Conservation (phyloP, 1,139 yeast species). For the Yamadazyma atmosphaerica region DNA sequence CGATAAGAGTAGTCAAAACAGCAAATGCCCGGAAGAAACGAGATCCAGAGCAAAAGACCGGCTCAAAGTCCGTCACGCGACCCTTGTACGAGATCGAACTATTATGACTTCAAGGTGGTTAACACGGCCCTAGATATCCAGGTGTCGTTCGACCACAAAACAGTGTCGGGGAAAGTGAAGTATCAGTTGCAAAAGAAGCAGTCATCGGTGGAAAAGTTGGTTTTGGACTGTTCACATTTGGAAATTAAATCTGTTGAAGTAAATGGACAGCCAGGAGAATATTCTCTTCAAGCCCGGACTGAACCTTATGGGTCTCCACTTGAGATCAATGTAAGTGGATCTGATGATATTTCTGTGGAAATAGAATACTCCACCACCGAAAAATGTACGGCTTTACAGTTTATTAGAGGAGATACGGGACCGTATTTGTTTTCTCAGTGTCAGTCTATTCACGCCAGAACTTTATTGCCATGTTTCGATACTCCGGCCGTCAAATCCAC, state of each 20-base stretch:
- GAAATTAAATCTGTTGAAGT: slow-evolving; percentile 22
- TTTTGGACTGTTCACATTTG: slow-evolving; percentile 36
- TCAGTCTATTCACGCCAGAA: slow-evolving; percentile 45
- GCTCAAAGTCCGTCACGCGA: slow-evolving; percentile 32
- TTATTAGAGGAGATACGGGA: slow-evolving; percentile 38
- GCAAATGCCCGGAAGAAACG: slow-evolving; percentile 13
- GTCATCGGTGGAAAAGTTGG: slow-evolving; percentile 13
- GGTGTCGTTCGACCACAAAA: slow-evolving; percentile 30
- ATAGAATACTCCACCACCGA: slow-evolving; percentile 33
- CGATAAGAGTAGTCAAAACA: too few species aligned
- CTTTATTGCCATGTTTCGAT: slow-evolving; percentile 45
- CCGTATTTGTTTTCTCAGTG: slow-evolving; percentile 45
- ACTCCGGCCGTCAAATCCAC: slow-evolving; percentile 42
- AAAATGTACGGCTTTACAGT: slow-evolving; percentile 41
- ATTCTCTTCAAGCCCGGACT: slow-evolving; percentile 17
- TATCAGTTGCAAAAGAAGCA: slow-evolving; percentile 24
- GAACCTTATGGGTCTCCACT: slow-evolving; percentile 38
- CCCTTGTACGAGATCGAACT: slow-evolving; percentile 77
- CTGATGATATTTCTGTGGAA: slow-evolving; percentile 14
- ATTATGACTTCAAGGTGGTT: slow-evolving; percentile 49
- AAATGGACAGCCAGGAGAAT: slow-evolving; percentile 21
- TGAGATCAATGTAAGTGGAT: slow-evolving; percentile 17
- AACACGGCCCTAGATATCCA: slow-evolving; percentile 27
- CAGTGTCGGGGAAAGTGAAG: slow-evolving; percentile 28
- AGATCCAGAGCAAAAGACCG: slow-evolving; percentile 10